phyloP scores from a whole-genome alignment of 2,329 filamentous ascomycete genomes.

The Karstenula rhodostoma region DNA sequence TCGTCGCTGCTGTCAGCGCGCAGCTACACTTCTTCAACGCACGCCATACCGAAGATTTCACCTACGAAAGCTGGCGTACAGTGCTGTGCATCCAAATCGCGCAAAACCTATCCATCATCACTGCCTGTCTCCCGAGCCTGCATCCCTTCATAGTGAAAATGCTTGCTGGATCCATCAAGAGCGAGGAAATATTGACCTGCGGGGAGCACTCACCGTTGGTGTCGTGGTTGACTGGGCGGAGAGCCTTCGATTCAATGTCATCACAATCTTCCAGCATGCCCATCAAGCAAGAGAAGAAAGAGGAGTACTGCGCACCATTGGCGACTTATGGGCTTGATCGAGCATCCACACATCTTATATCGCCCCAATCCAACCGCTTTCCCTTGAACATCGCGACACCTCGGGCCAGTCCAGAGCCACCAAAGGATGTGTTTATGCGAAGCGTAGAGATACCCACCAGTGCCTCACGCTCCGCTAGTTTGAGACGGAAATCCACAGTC shows the following conservation, averaged over 20 bases:
- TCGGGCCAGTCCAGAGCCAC: constrained; percentile 18
- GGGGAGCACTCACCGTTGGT: not conserved
- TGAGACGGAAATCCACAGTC: constrained; percentile 19
- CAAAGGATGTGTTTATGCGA: constrained; percentile 38
- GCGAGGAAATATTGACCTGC: constrained; percentile 23
- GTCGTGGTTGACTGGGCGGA: constrained; percentile 15
- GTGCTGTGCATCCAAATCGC: constrained; percentile 37
- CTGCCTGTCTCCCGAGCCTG: constrained; percentile 36
- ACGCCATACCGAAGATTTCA: constrained; percentile 18
- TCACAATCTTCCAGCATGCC: constrained; percentile 22
- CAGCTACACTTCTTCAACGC: constrained; percentile 37
- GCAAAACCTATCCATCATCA: constrained; percentile 41
- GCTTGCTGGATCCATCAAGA: constrained; percentile 23
- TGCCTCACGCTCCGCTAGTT: constrained; percentile 17
- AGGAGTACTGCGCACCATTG: constrained; percentile 36
- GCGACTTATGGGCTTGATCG: constrained; percentile 40
- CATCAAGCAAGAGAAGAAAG: constrained; percentile 21
- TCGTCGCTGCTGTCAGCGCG: constrained; percentile 30
- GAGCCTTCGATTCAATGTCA: constrained; percentile 18
- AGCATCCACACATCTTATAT: constrained; percentile 29
- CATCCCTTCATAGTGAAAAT: constrained; percentile 36
- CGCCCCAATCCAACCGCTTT: constrained; percentile 29
- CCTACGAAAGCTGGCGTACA: constrained; percentile 29
- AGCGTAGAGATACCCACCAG: constrained; percentile 28
- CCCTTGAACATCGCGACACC: constrained; percentile 28